Evolutionary conservation across 768 basidiomycete species (phyloP), one percentile per base, ranked within the genome.

Genomic region (Podaxis mareebaensis): DNA sequence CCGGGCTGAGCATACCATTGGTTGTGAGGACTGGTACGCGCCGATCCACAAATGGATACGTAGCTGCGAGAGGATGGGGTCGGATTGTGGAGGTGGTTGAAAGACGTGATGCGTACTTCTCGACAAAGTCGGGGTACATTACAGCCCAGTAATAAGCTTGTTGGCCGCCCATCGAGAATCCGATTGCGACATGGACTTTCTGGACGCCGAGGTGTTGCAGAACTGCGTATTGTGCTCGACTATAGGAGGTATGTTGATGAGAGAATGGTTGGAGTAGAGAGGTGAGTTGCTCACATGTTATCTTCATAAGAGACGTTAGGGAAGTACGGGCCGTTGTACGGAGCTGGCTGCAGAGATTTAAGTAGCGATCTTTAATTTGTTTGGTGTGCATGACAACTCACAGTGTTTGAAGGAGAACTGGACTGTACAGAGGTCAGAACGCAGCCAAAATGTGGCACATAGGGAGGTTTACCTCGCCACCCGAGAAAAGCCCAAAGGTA

Each of bases 131-230:
- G 1, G 85, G 84, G 65, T 82, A 85, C 69, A 84, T 70, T 26
- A 82, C 80, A 3, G 85, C 73, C 85, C 83, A 86, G 64, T 86
- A 76, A 67, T 85, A 86, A 1, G 84, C 79, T 83, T 85, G 71
- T 67, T 85, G 85, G 2, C 79, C 86, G 58, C 85, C 84, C 86
- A 87, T 87, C 3, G 84, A 85, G 65, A 85, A 85, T 2, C 85
- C 85, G 22, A 85, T 74, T 28, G 80, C 83, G 30, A 79, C 77
- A 60, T 74, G 79, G 1, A 82, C 71, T 64, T 81, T 79, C 63
- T 76, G 70, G 6, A 86, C 68, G 7, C 77, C 78, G 30, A 85
- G 76, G 52, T 82, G 75, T 36, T 80, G 83, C 20, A 86, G 76
- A 20, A 87, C 83, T 22, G 78, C 75, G 66, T 84, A 75, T 67